Evolutionary conservation across 1,284 basidiomycete species (phyloP), one percentile per base, ranked within the genome.

Genomic region (Mycosarcoma maydis): DNA sequence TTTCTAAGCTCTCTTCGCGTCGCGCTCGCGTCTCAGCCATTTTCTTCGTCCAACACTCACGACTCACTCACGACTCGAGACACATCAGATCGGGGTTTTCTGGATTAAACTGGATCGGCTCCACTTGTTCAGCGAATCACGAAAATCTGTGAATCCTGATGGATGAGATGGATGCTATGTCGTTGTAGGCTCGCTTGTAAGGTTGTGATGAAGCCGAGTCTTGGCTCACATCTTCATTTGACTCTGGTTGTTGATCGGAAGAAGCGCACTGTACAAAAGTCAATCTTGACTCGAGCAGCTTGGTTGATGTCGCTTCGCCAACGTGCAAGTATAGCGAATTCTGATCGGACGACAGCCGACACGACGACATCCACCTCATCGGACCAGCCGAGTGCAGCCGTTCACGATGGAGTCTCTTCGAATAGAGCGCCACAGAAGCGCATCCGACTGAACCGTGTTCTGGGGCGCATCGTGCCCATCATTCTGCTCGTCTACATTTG

Each of bases 391-490:
- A 30, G 23, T 17, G 5, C 24, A 27, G 9, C 23, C n/a, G 19
- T 9, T 19, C 16, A 30, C 11, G 30, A 40, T 7, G 33, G 29
- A 39, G 42, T 1, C 17, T 26, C 19, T 44, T n/a, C 36, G 17
- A 38, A 32, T 14, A 22, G 19, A 14, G 13, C 41, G 0, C 29
- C 23, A 34, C 46, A 56, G 24, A 38, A 46, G 32, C n/a, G 49
- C n/a, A 52, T 70, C 40, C 56, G 67, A 20, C 34, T 70, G 26
- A 70, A 70, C 26, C 40, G 49, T 14, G 40, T 70, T 23, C 54
- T 71, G 0, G 68, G 68, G 7, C 41, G 68, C 13, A 58, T 66
- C 45, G 68, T 71, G 1, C 68, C 68, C 7, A 13, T 71, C 49
- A 66, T 71, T 37, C 38, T 71, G 4, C 58, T 71, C 29, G 46